Percentiles rank a stretch among this genome's conserved stretches.
Conservation (phyloP, 2,329 filamentous ascomycete species). For the Phyllosticta citribraziliensis region DNA sequence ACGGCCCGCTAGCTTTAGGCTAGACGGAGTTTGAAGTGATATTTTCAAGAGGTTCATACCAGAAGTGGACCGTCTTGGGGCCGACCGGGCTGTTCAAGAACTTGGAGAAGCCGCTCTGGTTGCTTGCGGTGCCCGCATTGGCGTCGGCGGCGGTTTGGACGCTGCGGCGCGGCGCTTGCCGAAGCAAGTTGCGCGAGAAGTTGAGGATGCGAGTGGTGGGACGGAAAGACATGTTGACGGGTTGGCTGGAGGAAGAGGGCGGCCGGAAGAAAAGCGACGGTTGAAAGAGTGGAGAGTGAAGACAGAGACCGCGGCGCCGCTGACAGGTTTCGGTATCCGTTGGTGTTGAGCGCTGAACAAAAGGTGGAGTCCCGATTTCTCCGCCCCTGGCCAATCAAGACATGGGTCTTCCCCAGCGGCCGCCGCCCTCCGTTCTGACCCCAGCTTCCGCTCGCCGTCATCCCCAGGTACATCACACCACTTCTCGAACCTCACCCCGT, state of each 20-base stretch:
- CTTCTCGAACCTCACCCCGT: not conserved
- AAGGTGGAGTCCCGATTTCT: conserved; percentile 6
- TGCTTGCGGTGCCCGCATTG: conserved; percentile 19
- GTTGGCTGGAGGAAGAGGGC: conserved; percentile 3
- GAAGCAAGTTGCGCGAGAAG: conserved; percentile 37
- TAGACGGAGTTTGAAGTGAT: not conserved
- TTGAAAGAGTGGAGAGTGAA: conserved; percentile 31
- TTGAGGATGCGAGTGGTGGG: conserved; percentile 48
- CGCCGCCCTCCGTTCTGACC: not conserved
- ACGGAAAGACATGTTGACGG: conserved; percentile 42
- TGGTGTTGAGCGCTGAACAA: conserved; percentile 7
- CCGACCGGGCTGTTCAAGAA: conserved; percentile 48
- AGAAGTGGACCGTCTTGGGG: conserved; percentile 87
- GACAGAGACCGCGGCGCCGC: not conserved
- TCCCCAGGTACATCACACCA: not conserved
- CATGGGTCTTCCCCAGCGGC: not conserved
- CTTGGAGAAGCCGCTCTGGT: conserved; percentile 53
- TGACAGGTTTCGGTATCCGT: conserved; percentile 31
- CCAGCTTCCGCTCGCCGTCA: not conserved
- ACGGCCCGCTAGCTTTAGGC: not conserved
- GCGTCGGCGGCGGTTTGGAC: conserved; percentile 55
- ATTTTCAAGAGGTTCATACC: conserved; percentile 47
- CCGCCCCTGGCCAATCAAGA: not conserved
- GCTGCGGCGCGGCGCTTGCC: conserved; percentile 45
- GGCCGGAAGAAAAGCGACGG: not conserved